These are phyloP conservation scores for Lithohypha guttulata DNA, from an alignment of 2,329 filamentous ascomycete species.

Conservation along the genomic window DNA sequence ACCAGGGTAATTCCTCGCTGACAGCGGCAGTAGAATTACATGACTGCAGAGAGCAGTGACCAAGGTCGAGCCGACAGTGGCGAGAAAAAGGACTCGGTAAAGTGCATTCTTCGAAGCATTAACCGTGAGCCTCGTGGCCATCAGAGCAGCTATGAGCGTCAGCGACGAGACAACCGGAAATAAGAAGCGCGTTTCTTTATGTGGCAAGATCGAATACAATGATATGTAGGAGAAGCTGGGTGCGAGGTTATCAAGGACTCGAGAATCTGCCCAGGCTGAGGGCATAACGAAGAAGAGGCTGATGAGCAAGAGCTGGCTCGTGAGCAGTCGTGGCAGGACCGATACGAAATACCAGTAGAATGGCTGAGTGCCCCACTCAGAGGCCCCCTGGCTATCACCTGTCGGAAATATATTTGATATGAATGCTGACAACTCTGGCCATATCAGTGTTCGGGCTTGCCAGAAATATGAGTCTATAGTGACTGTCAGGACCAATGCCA, in stretches of 20 bases:
- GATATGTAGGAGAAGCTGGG: conserved; percentile 63
- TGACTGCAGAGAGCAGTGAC: conserved; percentile 50
- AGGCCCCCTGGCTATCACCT: conserved; percentile 44
- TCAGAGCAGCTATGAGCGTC: conserved; percentile 64
- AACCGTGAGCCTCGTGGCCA: conserved; percentile 58
- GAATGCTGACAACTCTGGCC: conserved; percentile 86
- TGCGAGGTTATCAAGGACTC: conserved; percentile 46
- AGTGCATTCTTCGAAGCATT: conserved; percentile 52
- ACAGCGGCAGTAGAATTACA: conserved; percentile 65
- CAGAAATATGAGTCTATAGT: conserved; percentile 87
- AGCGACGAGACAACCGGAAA: conserved; percentile 76
- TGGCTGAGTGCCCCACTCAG: conserved; percentile 77
- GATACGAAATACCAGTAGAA: conserved; percentile 80
- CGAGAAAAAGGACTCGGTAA: conserved; percentile 45
- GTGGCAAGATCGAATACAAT: conserved; percentile 77
- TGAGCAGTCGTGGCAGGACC: conserved; percentile 67
- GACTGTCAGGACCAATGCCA: conserved; percentile 60
- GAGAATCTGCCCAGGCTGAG: conserved; percentile 40
- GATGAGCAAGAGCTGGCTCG: conserved; percentile 55
- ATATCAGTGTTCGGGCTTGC: conserved; percentile 59
- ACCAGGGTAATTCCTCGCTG: conserved; percentile 86
- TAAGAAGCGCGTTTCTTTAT: conserved; percentile 95
- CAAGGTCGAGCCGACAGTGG: conserved; percentile 50
- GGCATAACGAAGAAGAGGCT: conserved; percentile 38
- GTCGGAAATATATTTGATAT: conserved; percentile 82